Percentiles rank a stretch among this genome's conserved stretches.
Evolutionary conservation across 2,329 filamentous ascomycete species (phyloP).

Genomic region (Calonectria henricotiae): DNA sequence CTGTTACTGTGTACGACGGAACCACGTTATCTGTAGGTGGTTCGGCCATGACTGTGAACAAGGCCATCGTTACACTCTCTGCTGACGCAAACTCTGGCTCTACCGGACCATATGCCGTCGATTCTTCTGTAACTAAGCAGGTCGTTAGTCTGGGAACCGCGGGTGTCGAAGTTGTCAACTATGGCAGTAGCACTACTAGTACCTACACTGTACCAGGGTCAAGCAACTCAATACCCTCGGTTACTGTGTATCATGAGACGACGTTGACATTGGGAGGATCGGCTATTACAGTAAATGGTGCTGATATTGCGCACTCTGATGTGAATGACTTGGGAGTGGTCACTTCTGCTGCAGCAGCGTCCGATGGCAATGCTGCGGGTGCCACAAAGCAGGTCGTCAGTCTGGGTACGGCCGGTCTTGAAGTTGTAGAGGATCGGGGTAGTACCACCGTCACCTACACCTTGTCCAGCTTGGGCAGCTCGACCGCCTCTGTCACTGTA

Average conservation of each 20-base stretch:
- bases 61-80: background rate
- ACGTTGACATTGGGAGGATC: background rate
- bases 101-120: background rate
- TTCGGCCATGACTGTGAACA: background rate
- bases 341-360: too few relatives aligned
- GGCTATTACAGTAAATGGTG: background rate
- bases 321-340: too few relatives aligned
- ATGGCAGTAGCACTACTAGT: background rate
- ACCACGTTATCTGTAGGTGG: background rate
- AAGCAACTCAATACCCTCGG: background rate
- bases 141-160: constrained; percentile 13
- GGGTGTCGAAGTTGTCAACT: constrained; percentile 7
- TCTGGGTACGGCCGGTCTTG: background rate
- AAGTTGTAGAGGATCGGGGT: background rate
- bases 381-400: background rate
- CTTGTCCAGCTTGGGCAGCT: too few relatives aligned
- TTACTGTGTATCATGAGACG: constrained; percentile 3
- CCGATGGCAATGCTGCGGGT: too few relatives aligned
- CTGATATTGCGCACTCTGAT: too few relatives aligned
- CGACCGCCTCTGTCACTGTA: background rate
- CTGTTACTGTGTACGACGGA: constrained; percentile 7
- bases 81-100: background rate
- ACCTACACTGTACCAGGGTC: background rate
- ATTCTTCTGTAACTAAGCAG: background rate
- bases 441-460: too few relatives aligned